Conservation (phyloP, 495 filamentous ascomycete species). For the Antarctomyces pellizariae region DNA sequence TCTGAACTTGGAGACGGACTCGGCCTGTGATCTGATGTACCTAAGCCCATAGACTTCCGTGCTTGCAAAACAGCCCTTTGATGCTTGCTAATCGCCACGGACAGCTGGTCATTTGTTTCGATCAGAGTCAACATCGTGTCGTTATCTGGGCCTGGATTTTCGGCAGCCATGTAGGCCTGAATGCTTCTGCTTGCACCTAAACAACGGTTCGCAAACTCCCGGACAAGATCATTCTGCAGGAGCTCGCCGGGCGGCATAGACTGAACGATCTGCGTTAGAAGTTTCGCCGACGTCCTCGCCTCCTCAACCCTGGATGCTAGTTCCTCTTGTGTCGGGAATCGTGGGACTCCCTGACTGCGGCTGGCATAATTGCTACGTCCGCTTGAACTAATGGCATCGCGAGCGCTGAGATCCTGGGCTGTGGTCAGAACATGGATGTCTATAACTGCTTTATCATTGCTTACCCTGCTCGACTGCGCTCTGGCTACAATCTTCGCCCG, state of each 20-base stretch:
- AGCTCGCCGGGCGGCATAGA: slow-evolving; percentile 59
- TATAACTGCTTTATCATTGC: background rate
- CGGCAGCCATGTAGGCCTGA: slow-evolving; percentile 59
- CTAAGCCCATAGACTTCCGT: slow-evolving; percentile 22
- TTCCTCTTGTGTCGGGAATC: slow-evolving; percentile 55
- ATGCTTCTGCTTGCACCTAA: slow-evolving; percentile 52
- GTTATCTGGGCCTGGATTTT: slow-evolving; percentile 63
- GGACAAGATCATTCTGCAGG: slow-evolving; percentile 60
- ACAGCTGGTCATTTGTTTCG: slow-evolving; percentile 80
- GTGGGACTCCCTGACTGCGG: slow-evolving; percentile 11
- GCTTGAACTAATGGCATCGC: too few relatives aligned
- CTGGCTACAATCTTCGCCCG: slow-evolving; percentile 34
- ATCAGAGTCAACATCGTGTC: slow-evolving; percentile 82
- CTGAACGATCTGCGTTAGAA: slow-evolving; percentile 73
- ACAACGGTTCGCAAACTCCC: slow-evolving; percentile 81
- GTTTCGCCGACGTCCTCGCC: slow-evolving; percentile 66
- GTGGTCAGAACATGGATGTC: too few relatives aligned
- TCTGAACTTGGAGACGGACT: slow-evolving; percentile 10
- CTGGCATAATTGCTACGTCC: too few relatives aligned
- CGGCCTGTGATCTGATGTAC: slow-evolving; percentile 14
- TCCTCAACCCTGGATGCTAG: slow-evolving; percentile 70
- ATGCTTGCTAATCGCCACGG: slow-evolving; percentile 52
- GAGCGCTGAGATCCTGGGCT: too few relatives aligned
- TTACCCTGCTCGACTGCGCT: background rate
- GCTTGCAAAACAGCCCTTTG: slow-evolving; percentile 62